Conservation (phyloP, 164 flowering plant species). For the Cinnamomum chago region DNA sequence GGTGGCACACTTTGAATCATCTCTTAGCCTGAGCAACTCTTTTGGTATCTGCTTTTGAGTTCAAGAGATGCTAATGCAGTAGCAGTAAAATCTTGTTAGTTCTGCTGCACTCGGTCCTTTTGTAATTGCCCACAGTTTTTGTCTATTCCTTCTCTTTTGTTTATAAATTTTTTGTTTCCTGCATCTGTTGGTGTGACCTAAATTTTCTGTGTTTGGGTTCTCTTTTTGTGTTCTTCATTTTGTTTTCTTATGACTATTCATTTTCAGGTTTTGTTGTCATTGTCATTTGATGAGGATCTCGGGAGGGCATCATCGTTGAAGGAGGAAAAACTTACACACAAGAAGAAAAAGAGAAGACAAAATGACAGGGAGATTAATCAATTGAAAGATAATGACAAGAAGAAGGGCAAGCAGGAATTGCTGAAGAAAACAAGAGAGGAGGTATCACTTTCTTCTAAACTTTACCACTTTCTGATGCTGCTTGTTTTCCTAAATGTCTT, state of each 20-base stretch:
- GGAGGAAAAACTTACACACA: conserved; percentile 31
- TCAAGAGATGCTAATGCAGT: no score
- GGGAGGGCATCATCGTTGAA: conserved; percentile 36
- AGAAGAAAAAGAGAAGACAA: conserved; percentile 40
- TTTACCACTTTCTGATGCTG: background rate
- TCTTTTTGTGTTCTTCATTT: conserved; percentile 1
- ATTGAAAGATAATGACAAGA: conserved; percentile 44
- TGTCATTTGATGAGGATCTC: conserved; percentile 87
- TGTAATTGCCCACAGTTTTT: background rate
- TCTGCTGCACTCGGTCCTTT: background rate
- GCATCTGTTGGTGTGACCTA: no score
- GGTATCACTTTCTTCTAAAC: conserved; percentile 38
- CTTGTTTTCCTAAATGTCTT: conserved; percentile 3
- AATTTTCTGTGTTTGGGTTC: background rate
- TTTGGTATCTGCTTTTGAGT: no score
- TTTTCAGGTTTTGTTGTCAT: conserved; percentile 66
- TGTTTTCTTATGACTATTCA: background rate
- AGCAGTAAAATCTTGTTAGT: no score
- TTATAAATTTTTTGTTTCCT: background rate
- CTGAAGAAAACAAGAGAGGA: conserved; percentile 63
- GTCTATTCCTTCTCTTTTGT: background rate
- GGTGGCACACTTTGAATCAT: no score
- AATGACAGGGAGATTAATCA: conserved; percentile 41
- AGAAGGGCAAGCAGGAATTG: conserved; percentile 53
- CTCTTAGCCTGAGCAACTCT: no score